Evolutionary conservation across 108 stramenopile species (phyloP).

Genomic region (Aurantiochytrium sp.): DNA sequence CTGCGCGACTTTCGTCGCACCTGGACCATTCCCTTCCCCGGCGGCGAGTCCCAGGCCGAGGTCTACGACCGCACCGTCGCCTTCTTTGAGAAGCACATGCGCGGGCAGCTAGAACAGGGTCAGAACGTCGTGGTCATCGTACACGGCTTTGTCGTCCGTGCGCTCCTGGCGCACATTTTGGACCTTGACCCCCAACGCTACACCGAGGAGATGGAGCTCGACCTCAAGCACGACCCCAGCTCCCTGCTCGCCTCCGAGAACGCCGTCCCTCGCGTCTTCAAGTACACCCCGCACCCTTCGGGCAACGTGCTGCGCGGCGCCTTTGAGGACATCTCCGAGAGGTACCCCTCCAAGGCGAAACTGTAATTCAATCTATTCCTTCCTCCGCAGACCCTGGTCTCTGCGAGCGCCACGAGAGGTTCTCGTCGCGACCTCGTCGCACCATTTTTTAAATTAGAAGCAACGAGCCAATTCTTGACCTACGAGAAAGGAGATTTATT

Average conservation of each 20-base stretch:
- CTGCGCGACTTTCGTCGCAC: neutral
- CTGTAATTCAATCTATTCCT: neutral
- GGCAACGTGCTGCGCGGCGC: neutral
- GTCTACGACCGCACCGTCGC: neutral
- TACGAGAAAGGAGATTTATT: too few species aligned
- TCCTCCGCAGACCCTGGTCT: neutral
- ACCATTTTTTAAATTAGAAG: too few species aligned
- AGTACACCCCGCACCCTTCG: neutral
- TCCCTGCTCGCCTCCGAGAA: conserved; percentile 7
- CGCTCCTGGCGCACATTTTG: conserved; percentile 2
- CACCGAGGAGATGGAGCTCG: conserved; percentile 2
- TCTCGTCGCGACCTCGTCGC: too few species aligned
- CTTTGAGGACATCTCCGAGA: neutral
- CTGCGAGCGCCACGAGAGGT: too few species aligned
- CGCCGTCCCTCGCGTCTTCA: neutral
- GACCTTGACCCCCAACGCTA: conserved; percentile 1
- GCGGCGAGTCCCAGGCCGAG: conserved; percentile 16
- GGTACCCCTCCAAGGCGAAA: neutral
- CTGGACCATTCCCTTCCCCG: conserved; percentile 19
- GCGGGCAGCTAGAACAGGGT: neutral
- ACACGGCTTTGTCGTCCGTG: conserved; percentile 23
- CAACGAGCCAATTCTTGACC: too few species aligned
- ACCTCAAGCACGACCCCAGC: neutral
- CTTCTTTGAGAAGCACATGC: conserved; percentile 20
- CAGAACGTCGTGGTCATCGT: neutral